Conservation (phyloP, 2,329 filamentous ascomycete species). For the Parascedosporium putredinis region DNA sequence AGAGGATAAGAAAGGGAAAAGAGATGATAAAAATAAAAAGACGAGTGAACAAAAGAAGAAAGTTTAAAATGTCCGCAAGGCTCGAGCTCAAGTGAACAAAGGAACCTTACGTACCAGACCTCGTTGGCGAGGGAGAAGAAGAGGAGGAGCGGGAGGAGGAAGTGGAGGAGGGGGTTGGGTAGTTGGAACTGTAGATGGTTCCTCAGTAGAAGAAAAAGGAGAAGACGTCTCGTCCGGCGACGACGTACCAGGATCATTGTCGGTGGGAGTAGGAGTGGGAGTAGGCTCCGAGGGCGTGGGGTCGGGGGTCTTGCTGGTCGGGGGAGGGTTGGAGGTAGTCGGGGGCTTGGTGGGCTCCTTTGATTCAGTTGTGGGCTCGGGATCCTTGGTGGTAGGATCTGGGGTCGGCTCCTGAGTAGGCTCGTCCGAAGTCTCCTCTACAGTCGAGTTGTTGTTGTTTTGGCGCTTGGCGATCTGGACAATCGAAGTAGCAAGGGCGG, state of each 20-base stretch:
- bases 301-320: conserved; percentile 6
- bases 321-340: conserved; percentile 11
- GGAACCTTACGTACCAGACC: conserved; percentile 5
- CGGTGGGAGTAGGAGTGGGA: conserved; percentile 7
- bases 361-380: conserved; percentile 9
- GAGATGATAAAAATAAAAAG: neutral
- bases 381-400: conserved; percentile 4
- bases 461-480: conserved; percentile 55
- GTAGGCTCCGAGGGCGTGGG: conserved; percentile 11
- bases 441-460: conserved; percentile 26
- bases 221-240: conserved; percentile 14
- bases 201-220: conserved; percentile 19
- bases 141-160: conserved; percentile 16
- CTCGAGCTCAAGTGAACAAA: neutral
- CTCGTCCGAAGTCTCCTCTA: too few relatives aligned
- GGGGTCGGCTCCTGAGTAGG: too few relatives aligned
- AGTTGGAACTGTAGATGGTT: too few relatives aligned
- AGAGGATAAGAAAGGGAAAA: neutral
- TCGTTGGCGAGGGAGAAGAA: conserved; percentile 10
- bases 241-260: conserved; percentile 9
- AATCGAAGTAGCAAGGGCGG: conserved; percentile 50
- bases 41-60: neutral
- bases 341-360: conserved; percentile 3
- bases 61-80: neutral
- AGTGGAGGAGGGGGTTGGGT: conserved; percentile 20